Evolutionary conservation across 176 grass and related monocot genomes (phyloP).

Genomic region (Paspalum vaginatum): DNA sequence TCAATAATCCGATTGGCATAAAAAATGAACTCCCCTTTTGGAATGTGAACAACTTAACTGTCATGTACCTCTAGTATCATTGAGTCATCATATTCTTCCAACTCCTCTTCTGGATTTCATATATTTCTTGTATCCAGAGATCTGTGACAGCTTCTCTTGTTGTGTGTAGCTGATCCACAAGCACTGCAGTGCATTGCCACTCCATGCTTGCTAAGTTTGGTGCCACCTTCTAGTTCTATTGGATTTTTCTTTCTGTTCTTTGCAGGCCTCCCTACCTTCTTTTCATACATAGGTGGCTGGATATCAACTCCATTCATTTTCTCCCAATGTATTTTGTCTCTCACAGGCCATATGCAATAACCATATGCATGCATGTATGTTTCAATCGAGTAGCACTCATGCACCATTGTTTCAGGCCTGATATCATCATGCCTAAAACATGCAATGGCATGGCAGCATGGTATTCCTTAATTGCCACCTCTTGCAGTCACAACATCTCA

Average conservation of each 20-base stretch:
- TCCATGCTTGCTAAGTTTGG: constrained; percentile 1
- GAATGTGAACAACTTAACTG: too few relatives aligned
- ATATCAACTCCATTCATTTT: background rate
- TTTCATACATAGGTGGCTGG: background rate
- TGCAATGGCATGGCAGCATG: constrained; percentile 6
- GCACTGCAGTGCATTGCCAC: background rate
- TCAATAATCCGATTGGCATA: background rate
- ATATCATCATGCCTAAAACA: background rate
- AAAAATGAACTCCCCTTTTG: background rate
- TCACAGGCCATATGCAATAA: background rate
- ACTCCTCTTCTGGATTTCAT: background rate
- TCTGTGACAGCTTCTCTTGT: background rate
- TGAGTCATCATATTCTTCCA: background rate
- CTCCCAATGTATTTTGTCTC: background rate
- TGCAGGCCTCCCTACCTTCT: background rate
- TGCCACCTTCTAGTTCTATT: background rate
- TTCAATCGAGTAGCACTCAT: background rate
- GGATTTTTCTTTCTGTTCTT: background rate
- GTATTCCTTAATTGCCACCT: background rate
- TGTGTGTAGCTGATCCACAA: background rate
- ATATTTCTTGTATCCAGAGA: background rate
- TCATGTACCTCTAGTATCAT: background rate
- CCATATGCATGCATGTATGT: background rate
- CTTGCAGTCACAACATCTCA: too few relatives aligned
- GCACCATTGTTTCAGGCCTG: background rate